These are phyloP conservation scores for Fulvia fulva DNA, from an alignment of 2,329 filamentous ascomycete genomes.

Conservation along the genomic window DNA sequence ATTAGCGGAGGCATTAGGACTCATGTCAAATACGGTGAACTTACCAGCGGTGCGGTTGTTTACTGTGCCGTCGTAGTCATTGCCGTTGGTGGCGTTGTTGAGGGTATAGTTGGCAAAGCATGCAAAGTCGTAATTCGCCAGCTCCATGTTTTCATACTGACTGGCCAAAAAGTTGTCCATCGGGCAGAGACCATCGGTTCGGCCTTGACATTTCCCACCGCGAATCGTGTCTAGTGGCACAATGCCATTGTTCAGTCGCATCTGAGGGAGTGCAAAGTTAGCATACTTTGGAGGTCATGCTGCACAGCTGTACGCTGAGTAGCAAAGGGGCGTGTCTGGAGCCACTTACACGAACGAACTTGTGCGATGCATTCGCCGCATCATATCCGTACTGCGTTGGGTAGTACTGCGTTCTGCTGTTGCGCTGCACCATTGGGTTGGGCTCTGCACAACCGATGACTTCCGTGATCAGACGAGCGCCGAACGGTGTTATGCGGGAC, in stretches of 20 bases:
- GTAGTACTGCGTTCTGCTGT: slow-evolving; percentile 41
- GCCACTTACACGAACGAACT: slow-evolving; percentile 40
- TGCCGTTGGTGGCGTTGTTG: slow-evolving; percentile 34
- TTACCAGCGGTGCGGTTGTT: slow-evolving; percentile 17
- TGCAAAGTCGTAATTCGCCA: slow-evolving; percentile 47
- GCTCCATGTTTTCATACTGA: slow-evolving; percentile 37
- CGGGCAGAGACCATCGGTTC: slow-evolving; percentile 46
- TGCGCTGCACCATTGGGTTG: slow-evolving; percentile 39
- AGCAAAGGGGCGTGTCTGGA: not conserved
- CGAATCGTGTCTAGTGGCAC: slow-evolving; percentile 47
- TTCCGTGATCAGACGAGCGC: slow-evolving; percentile 53
- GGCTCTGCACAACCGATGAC: slow-evolving; percentile 49
- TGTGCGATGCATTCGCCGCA: slow-evolving; percentile 38
- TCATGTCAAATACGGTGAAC: not conserved
- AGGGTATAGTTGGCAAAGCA: slow-evolving; percentile 50
- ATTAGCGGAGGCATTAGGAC: not conserved
- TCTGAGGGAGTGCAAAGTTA: slow-evolving; percentile 15
- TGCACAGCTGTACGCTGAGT: not conserved
- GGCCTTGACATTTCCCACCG: slow-evolving; percentile 42
- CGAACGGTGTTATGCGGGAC: slow-evolving; percentile 53
- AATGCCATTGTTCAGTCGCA: slow-evolving; percentile 50
- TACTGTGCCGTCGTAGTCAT: slow-evolving; percentile 41
- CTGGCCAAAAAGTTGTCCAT: slow-evolving; percentile 41
- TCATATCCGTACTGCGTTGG: slow-evolving; percentile 46
- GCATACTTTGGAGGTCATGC: not conserved